A percentile compares a stretch with the other conserved stretches of the same genome.
Evolutionary conservation across 352 stramenopile species (phyloP).

Genomic region (Globisporangium spiculum): DNA sequence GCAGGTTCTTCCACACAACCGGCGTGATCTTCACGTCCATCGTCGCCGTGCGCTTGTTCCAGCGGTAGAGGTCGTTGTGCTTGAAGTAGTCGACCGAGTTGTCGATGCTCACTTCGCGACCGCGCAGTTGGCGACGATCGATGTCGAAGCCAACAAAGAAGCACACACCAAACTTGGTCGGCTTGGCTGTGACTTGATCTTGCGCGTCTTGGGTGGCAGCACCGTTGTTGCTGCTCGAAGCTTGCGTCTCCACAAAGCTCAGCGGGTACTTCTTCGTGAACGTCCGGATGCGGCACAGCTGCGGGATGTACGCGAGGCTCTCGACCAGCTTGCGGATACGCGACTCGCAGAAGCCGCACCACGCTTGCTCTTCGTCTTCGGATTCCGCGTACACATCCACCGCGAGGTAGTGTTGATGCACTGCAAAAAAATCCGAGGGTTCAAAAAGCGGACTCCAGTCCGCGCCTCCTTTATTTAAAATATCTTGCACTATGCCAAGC

Average conservation of each 20-base stretch:
- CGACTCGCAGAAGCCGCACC: slow-evolving; percentile 94
- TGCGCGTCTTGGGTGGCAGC: slow-evolving; percentile 13
- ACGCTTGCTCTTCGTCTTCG: slow-evolving; percentile 89
- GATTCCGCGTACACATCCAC: slow-evolving; percentile 91
- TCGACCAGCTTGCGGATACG: slow-evolving; percentile 91
- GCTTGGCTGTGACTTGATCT: slow-evolving; percentile 20
- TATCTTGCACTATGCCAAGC: slow-evolving; percentile 75
- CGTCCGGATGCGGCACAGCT: slow-evolving; percentile 75
- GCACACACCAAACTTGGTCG: slow-evolving; percentile 68
- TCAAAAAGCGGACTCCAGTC: slow-evolving; percentile 83
- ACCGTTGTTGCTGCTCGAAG: slow-evolving; percentile 18
- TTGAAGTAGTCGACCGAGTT: slow-evolving; percentile 88
- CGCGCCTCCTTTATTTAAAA: slow-evolving; percentile 76
- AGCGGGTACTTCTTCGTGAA: slow-evolving; percentile 87
- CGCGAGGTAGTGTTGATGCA: slow-evolving; percentile 88
- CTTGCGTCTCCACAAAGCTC: slow-evolving; percentile 40
- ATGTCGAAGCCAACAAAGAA: slow-evolving; percentile 88
- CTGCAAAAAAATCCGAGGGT: slow-evolving; percentile 84
- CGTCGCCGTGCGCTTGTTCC: slow-evolving; percentile 83
- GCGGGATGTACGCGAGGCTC: slow-evolving; percentile 76
- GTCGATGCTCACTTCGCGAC: slow-evolving; percentile 81
- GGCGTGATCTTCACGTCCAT: slow-evolving; percentile 89
- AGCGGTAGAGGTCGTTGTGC: slow-evolving; percentile 86
- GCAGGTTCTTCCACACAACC: slow-evolving; percentile 82
- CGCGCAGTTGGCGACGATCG: slow-evolving; percentile 70